Conservation (phyloP, 1,284 basidiomycete genomes). For the Cutaneotrichosporon spelunceum region DNA sequence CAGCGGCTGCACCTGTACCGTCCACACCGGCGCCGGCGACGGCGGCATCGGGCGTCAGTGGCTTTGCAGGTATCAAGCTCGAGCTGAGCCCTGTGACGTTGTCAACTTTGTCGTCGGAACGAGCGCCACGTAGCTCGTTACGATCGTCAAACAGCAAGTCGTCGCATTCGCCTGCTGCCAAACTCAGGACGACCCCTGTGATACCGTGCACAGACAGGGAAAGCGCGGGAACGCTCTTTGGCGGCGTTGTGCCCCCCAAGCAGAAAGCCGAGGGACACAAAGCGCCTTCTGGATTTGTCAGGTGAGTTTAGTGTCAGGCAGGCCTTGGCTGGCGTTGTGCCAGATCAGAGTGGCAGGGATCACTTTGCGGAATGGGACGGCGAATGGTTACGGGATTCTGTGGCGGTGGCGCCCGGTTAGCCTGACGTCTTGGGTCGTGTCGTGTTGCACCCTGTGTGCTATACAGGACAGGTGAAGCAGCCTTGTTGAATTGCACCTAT, state of each 20-base stretch:
- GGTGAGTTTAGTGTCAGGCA: conserved; percentile 25
- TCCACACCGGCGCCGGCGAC: neutral
- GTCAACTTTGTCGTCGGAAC: neutral
- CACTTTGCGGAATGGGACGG: neutral
- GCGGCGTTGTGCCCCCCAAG: conserved; percentile 13
- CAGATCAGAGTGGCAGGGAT: no score
- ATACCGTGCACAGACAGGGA: neutral
- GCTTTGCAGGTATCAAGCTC: conserved; percentile 33
- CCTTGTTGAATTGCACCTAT: neutral
- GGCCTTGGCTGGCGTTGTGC: no score
- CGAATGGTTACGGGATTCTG: neutral
- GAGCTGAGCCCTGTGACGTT: conserved; percentile 28
- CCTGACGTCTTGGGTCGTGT: neutral
- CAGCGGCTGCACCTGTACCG: neutral
- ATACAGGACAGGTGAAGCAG: neutral
- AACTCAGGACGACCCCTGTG: conserved; percentile 13
- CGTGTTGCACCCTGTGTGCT: neutral
- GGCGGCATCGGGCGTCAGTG: conserved; percentile 8
- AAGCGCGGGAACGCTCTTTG: conserved; percentile 16
- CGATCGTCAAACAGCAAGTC: neutral
- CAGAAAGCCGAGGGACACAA: conserved; percentile 9
- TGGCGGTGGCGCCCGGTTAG: neutral
- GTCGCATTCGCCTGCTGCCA: conserved; percentile 23
- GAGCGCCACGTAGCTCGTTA: neutral
- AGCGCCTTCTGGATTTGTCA: conserved; percentile 30